These are phyloP conservation scores for Halteria grandinella DNA, from an alignment of 73 alveolate species.

Conservation along the genomic window DNA sequence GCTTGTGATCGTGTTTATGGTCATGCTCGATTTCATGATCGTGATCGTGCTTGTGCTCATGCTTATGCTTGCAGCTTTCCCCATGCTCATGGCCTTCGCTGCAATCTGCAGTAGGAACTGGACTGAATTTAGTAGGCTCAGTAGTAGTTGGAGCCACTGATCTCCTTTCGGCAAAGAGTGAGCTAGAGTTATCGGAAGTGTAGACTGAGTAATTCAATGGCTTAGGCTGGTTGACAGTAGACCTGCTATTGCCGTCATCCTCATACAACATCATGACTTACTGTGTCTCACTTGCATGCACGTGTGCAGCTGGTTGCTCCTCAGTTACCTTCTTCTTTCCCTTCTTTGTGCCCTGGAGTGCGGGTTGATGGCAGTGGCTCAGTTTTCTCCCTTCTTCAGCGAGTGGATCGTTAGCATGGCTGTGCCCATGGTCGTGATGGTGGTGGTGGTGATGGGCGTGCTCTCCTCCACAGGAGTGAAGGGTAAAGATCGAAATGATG, in stretches of 20 bases:
- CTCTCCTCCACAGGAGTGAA: conserved; percentile 70
- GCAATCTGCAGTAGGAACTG: background rate
- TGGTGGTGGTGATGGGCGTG: conserved; percentile 59
- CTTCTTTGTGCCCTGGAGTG: background rate
- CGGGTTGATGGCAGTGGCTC: conserved; percentile 55
- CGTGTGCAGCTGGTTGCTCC: background rate
- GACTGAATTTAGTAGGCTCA: background rate
- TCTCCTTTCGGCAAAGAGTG: too few species aligned
- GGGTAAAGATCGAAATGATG: conserved; percentile 72
- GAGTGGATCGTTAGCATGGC: conserved; percentile 23
- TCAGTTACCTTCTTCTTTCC: too few species aligned
- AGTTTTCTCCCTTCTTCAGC: conserved; percentile 3
- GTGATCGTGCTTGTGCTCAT: conserved; percentile 6
- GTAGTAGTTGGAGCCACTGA: too few species aligned
- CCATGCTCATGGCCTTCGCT: conserved; percentile 69
- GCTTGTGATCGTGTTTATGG: conserved; percentile 67
- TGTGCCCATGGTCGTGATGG: conserved; percentile 60
- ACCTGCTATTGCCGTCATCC: too few species aligned
- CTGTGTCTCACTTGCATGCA: background rate
- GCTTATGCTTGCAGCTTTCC: conserved; percentile 55
- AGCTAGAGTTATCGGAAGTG: too few species aligned
- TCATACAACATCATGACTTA: too few species aligned
- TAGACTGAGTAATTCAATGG: too few species aligned
- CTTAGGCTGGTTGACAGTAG: too few species aligned
- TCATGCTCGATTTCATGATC: conserved; percentile 43